phyloP scores from a whole-genome alignment of 2,329 filamentous ascomycete genomes.

The Epichloe glyceriae region DNA sequence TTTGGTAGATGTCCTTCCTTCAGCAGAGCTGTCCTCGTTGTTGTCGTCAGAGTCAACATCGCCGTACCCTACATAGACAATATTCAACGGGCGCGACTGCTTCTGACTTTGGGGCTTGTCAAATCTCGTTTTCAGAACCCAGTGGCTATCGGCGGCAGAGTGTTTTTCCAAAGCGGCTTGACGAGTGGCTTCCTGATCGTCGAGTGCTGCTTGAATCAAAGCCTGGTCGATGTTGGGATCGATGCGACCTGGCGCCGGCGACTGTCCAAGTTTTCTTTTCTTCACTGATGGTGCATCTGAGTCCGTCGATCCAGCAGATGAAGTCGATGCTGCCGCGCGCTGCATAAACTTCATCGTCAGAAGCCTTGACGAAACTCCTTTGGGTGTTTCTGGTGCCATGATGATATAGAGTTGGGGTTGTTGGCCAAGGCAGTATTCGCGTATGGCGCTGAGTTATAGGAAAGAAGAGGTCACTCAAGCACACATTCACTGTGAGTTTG shows the following conservation, averaged over 20 bases:
- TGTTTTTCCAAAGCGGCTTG: slow-evolving; percentile 48
- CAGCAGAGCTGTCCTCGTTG: slow-evolving; percentile 20
- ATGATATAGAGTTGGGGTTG: not conserved
- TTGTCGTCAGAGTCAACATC: slow-evolving; percentile 32
- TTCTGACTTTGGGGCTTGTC: slow-evolving; percentile 13
- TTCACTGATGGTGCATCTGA: slow-evolving; percentile 45
- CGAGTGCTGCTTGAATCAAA: slow-evolving; percentile 49
- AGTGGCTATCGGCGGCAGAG: slow-evolving; percentile 58
- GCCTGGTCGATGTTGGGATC: slow-evolving; percentile 37
- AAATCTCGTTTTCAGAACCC: slow-evolving; percentile 49
- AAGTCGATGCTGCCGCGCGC: slow-evolving; percentile 55
- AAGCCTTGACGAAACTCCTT: slow-evolving; percentile 72
- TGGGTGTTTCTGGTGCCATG: slow-evolving; percentile 41
- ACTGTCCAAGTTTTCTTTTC: slow-evolving; percentile 40
- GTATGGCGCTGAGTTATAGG: not conserved
- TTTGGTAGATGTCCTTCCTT: slow-evolving; percentile 24
- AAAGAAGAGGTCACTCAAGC: not conserved
- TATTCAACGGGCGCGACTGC: slow-evolving; percentile 30
- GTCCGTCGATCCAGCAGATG: slow-evolving; percentile 30
- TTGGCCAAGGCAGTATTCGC: too few species aligned
- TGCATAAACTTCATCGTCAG: slow-evolving; percentile 98
- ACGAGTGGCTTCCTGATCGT: slow-evolving; percentile 53
- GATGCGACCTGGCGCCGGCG: slow-evolving; percentile 23
- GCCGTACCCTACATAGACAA: slow-evolving; percentile 47
- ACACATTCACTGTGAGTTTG: too few species aligned